These are phyloP conservation scores for Eleusine coracana DNA, from an alignment of 176 grass and related monocot species.

Conservation along the genomic window DNA sequence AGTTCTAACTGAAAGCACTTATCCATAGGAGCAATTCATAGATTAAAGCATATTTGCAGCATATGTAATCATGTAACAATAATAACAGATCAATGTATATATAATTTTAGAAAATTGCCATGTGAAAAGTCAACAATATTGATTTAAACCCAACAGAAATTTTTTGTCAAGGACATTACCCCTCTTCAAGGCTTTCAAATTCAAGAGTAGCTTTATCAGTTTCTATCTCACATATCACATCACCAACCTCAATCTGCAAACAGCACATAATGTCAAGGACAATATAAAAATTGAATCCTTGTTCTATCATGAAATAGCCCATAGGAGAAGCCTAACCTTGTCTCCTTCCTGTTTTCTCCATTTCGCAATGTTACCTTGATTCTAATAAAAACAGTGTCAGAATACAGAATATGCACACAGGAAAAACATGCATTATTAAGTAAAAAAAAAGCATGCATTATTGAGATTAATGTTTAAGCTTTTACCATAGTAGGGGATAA, in stretches of 20 bases:
- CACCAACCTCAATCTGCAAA: conserved; percentile 92
- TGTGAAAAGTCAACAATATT: not conserved
- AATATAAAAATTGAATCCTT: not conserved
- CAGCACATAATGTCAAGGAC: conserved; percentile 8
- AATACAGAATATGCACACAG: conserved; percentile 35
- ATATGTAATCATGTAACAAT: not conserved
- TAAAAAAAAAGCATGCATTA: conserved; percentile 23
- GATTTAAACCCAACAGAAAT: conserved; percentile 19
- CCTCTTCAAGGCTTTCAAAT: conserved; percentile 96
- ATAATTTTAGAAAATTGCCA: not conserved
- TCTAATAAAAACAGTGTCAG: conserved; percentile 60
- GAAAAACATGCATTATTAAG: conserved; percentile 26
- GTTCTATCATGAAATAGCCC: conserved; percentile 19
- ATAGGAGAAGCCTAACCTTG: conserved; percentile 58
- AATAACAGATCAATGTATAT: not conserved
- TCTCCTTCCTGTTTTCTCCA: conserved; percentile 99
- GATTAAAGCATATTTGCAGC: conserved; percentile 2
- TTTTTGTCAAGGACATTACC: conserved; percentile 55
- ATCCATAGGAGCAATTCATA: not conserved
- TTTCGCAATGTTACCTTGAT: conserved; percentile 97
- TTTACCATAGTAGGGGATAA: conserved; percentile 94
- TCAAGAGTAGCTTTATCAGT: conserved; percentile 98
- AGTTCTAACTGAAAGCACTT: conserved; percentile 20
- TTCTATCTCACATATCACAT: conserved; percentile 98
- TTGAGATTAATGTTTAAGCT: conserved; percentile 26